These are phyloP conservation scores for Byssochlamys sp. DNA, from an alignment of 2,329 filamentous ascomycete genomes.

Conservation along the genomic window DNA sequence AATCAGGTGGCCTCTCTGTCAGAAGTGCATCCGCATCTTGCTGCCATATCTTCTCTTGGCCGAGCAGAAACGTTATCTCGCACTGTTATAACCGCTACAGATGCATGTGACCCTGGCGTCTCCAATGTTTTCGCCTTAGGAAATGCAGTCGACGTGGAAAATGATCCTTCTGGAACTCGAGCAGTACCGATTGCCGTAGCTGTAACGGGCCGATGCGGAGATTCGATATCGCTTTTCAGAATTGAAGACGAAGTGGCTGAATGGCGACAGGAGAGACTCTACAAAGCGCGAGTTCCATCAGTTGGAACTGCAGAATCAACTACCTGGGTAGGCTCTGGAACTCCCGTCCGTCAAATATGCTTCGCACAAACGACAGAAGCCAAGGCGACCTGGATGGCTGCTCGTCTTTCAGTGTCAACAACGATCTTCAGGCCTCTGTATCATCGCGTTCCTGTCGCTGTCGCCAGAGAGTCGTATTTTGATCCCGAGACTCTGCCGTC, in stretches of 20 bases:
- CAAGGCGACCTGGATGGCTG: slow-evolving; percentile 39
- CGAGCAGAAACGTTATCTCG: slow-evolving; percentile 24
- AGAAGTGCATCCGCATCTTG: slow-evolving; percentile 26
- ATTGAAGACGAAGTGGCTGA: slow-evolving; percentile 21
- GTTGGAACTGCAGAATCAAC: slow-evolving; percentile 34
- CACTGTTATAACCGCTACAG: slow-evolving; percentile 17
- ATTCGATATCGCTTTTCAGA: slow-evolving; percentile 37
- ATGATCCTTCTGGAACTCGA: slow-evolving; percentile 15
- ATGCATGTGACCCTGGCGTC: slow-evolving; percentile 25
- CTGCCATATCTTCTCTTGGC: slow-evolving; percentile 21
- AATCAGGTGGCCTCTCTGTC: slow-evolving; percentile 15
- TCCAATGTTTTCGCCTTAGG: slow-evolving; percentile 42
- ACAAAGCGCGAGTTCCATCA: slow-evolving; percentile 30
- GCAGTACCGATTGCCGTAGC: slow-evolving; percentile 28
- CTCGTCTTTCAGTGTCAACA: slow-evolving; percentile 38
- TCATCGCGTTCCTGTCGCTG: slow-evolving; percentile 19
- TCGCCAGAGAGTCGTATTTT: slow-evolving; percentile 9
- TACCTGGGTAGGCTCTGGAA: slow-evolving; percentile 41
- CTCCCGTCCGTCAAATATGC: slow-evolving; percentile 46
- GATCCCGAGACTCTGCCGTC: slow-evolving; percentile 3
- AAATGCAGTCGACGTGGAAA: slow-evolving; percentile 32
- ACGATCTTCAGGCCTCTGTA: slow-evolving; percentile 40
- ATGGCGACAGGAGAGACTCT: slow-evolving; percentile 7
- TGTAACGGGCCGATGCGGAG: slow-evolving; percentile 37
- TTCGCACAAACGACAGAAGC: slow-evolving; percentile 40